Evolutionary conservation across 345 rosid species (phyloP), one percentile per base, ranked within the genome.

Genomic region (Citrus sp.): DNA sequence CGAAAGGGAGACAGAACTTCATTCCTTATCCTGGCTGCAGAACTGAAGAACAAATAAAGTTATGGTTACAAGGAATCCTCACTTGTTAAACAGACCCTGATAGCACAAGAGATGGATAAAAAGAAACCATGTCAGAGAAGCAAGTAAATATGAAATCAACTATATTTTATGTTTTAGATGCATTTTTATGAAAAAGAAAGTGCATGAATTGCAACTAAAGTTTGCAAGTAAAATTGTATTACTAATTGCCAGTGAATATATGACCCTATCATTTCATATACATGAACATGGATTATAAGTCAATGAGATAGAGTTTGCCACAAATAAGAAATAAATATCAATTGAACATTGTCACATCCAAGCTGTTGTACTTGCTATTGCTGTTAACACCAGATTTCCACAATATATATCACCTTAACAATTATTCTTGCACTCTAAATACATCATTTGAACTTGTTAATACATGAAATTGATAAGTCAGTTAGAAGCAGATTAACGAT

Each of bases 1-100:
- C 97, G 91, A 80, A 95, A 95, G 22, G 99, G 99, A 77, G 99
- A 79, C 30, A 92, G 91, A 83, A 95, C 99, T 88, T 93, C 98
- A 78, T 92, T 90, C 73, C 95, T 89, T 81, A 93, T 92, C 92
- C 85, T 93, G 75, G 97, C 94, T 80, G 87, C 70, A 49, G 95
- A 91, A 79, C 97, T 95, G 87, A 74, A 84, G 74, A 86, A 82
- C 78, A 88, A 76, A 83, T 56, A 81, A 77, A 85, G 82, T 55
- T 78, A 56, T 80, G 70, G 76, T 74, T 70, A 80, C 80, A 65
- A 63, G 74, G 80, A 82, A 78, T 63, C 73, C 38, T 72, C 78
- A 81, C 73, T 76, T 67, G 74, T 75, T 67, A 80, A 85, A 72
- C 40, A 84, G 67, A 79, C 63, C 80, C 83, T 72, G 78, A 84